These are phyloP conservation scores for Cnidoscolus chayamansa DNA, from an alignment of 441 rosid species.

Conservation along the genomic window DNA sequence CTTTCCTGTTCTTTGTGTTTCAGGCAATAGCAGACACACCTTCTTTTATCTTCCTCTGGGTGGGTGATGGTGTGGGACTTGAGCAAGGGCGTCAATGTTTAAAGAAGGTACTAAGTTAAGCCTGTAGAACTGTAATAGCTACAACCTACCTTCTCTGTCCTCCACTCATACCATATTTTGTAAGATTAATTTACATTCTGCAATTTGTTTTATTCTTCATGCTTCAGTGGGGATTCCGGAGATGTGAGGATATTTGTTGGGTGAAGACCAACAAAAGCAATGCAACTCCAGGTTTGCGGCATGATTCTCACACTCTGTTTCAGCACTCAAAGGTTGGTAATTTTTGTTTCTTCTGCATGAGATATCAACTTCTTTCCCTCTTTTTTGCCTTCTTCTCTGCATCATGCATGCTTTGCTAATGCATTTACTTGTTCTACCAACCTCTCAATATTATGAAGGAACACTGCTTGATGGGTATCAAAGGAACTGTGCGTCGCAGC, in stretches of 20 bases:
- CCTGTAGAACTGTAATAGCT: constrained; percentile 3
- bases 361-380: constrained; percentile 6
- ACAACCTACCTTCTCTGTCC: not conserved
- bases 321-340: constrained; percentile 92
- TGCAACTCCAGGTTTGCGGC: constrained; percentile 90
- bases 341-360: constrained; percentile 21
- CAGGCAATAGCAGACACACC: constrained; percentile 99
- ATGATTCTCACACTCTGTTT: constrained; percentile 91
- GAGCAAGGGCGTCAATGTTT: constrained; percentile 98
- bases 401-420: constrained; percentile 11
- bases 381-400: constrained; percentile 14
- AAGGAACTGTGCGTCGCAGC: constrained; percentile 98
- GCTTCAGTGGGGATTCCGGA: constrained; percentile 93
- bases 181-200: constrained; percentile 9
- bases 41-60: constrained; percentile 98
- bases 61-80: constrained; percentile 96
- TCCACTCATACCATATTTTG: constrained; percentile 2
- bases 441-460: constrained; percentile 50
- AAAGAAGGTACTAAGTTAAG: constrained; percentile 63
- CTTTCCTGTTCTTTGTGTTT: constrained; percentile 17
- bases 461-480: constrained; percentile 99
- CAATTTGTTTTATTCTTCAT: constrained; percentile 21
- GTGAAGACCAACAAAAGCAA: constrained; percentile 93
- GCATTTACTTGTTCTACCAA: constrained; percentile 10
- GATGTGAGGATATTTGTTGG: constrained; percentile 99